Conservation (phyloP, 495 filamentous ascomycete genomes). For the Penicillium coffeae region DNA sequence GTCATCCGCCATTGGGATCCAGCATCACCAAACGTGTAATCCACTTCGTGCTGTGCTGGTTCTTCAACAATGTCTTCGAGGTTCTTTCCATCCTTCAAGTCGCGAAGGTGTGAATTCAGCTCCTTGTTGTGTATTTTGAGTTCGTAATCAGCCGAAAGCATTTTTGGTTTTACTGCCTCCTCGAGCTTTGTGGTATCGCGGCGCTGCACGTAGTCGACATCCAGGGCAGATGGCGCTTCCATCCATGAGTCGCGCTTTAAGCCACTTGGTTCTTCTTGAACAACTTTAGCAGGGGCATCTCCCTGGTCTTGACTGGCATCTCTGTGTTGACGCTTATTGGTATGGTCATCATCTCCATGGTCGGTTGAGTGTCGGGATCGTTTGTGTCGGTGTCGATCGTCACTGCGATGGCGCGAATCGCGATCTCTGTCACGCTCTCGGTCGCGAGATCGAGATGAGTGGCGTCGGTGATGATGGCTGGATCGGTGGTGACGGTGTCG, state of each 20-base stretch:
- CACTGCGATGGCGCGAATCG: slow-evolving; percentile 35
- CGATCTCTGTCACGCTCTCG: slow-evolving; percentile 28
- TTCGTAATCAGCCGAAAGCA: slow-evolving; percentile 62
- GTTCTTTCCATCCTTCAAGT: slow-evolving; percentile 54
- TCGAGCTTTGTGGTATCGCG: slow-evolving; percentile 42
- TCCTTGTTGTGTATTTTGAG: slow-evolving; percentile 79
- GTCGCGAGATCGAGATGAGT: slow-evolving; percentile 44
- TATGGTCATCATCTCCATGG: slow-evolving; percentile 36
- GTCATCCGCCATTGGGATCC: slow-evolving; percentile 96
- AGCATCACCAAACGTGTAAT: slow-evolving; percentile 84
- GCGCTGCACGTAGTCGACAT: slow-evolving; percentile 81
- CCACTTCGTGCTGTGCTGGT: slow-evolving; percentile 58
- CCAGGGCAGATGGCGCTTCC: slow-evolving; percentile 75
- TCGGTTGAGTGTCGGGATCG: slow-evolving; percentile 48
- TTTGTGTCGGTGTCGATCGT: slow-evolving; percentile 52
- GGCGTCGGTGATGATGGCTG: slow-evolving; percentile 40
- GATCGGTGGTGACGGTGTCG: slow-evolving; percentile 36
- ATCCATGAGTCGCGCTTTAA: slow-evolving; percentile 86
- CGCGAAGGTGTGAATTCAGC: slow-evolving; percentile 68
- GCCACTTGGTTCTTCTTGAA: slow-evolving; percentile 34
- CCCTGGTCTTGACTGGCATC: slow-evolving; percentile 24
- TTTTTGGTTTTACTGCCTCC: slow-evolving; percentile 39
- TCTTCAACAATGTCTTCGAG: slow-evolving; percentile 49
- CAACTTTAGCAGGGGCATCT: slow-evolving; percentile 17
- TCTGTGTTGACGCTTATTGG: slow-evolving; percentile 32